Evolutionary conservation across 2,329 filamentous ascomycete genomes (phyloP).

Genomic region (Nemania sp.): DNA sequence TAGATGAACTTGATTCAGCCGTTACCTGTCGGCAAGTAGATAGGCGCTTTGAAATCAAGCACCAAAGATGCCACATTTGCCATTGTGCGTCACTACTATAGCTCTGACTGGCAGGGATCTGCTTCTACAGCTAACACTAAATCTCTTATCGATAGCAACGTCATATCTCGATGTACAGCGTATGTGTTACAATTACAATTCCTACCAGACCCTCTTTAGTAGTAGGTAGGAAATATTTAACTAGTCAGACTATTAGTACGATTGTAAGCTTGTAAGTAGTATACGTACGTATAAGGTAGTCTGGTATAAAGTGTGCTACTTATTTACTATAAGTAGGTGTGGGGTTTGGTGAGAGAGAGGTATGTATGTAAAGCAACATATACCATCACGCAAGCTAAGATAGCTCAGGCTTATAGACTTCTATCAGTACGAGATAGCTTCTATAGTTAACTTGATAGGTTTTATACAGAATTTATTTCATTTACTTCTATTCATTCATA

Average conservation of each 20-base stretch:
- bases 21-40: constrained; percentile 22
- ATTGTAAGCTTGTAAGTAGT: not conserved
- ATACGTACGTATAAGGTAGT: not conserved
- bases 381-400: no score
- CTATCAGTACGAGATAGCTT: no score
- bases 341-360: not conserved
- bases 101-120: constrained; percentile 36
- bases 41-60: constrained; percentile 42
- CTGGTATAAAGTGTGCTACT: not conserved
- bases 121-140: constrained; percentile 13
- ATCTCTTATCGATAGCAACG: constrained; percentile 9
- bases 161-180: not conserved
- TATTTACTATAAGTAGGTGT: not conserved
- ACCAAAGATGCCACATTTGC: constrained; percentile 42
- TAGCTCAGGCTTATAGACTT: no score
- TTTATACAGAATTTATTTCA: constrained; percentile 14
- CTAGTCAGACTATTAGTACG: constrained; percentile 4
- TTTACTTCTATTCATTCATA: constrained; percentile 42
- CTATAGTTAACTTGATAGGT: not conserved
- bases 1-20: constrained; percentile 23
- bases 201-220: not conserved
- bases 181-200: no score
- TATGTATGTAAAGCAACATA: no score
- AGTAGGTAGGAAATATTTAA: not conserved
- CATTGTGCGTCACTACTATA: constrained; percentile 37